A percentile compares a stretch with the other conserved stretches of the same genome.
Conservation (phyloP, 2,329 filamentous ascomycete species). For the Penicillium sp. region DNA sequence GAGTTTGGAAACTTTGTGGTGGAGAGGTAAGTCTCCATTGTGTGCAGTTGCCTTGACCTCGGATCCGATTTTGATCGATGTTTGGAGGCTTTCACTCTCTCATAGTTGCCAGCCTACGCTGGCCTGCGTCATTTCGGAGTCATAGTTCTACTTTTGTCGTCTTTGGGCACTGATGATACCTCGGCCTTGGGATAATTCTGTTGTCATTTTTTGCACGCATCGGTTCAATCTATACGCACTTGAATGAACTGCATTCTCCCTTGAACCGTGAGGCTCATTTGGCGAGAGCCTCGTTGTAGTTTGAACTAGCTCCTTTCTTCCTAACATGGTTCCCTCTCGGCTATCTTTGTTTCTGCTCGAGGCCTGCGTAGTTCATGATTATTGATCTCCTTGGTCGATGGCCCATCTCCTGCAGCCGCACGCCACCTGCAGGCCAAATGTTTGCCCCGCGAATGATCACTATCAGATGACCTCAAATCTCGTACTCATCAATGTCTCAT, state of each 20-base stretch:
- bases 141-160: constrained; percentile 6
- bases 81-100: neutral
- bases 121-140: constrained; percentile 24
- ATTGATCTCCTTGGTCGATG: neutral
- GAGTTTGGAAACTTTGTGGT: constrained; percentile 6
- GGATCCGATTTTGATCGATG: neutral
- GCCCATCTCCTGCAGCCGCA: neutral
- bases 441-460: neutral
- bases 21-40: neutral
- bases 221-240: neutral
- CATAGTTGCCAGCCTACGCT: constrained; percentile 10
- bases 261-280: neutral
- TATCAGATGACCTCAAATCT: neutral
- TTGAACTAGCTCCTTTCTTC: neutral
- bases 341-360: neutral
- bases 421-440: neutral
- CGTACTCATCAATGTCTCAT: neutral
- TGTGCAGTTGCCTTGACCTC: neutral
- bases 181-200: constrained; percentile 1
- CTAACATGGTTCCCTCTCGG: neutral
- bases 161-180: constrained; percentile 21
- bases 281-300: neutral
- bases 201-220: constrained; percentile 1
- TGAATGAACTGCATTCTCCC: neutral
- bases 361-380: neutral